Evolutionary conservation across 2,329 filamentous ascomycete species (phyloP), one percentile per base, ranked within the genome.

Genomic region (Paradendryphiella salina): DNA sequence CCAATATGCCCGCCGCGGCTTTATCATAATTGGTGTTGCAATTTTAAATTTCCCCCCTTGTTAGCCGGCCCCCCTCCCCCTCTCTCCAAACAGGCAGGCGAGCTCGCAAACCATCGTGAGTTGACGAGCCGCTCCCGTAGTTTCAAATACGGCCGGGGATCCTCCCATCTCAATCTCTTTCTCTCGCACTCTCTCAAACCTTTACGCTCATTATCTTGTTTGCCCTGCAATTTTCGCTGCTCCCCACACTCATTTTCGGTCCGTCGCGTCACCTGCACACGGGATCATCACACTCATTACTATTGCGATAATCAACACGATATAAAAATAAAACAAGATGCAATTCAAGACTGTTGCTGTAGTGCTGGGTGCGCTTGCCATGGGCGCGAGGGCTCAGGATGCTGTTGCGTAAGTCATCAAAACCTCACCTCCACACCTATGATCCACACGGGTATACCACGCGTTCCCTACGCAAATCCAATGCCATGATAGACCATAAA

Each of bases 341-440:
- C 60, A 66, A 45, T 63, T 66, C 60, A 63, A 60, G 36, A 50
- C 62, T 50, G 28, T 70, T 50, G 14, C 67, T 18, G 49, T 59
- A 46, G 47, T 68, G 45, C 48, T 70, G 43, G 64, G 65, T 52
- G 59, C 69, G 52, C 59, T 69, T 61, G 61, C 62, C 44, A 57
- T 61, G 52, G 65, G 60, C 47, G 61, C 61, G 21, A 54, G 51
- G 46, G 70, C 69, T 28, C 59, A 64, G 47, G 54, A 60, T 44
- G 21, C 46, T 13, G 35, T 67, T 46, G 59, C 56, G 63, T 66
- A 67, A 52, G 61, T 58, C 40, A 45, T 11, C 33, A 29, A 32
- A 18, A 42, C 33, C 33, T 42, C 39, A 26, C 6, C 18, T 42
- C 18, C 29, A 21, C 17, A 51, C 29, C 36, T 18, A 31, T 42